Evolutionary conservation across 2,329 filamentous ascomycete genomes (phyloP).

Genomic region (Polytolypa hystricis): DNA sequence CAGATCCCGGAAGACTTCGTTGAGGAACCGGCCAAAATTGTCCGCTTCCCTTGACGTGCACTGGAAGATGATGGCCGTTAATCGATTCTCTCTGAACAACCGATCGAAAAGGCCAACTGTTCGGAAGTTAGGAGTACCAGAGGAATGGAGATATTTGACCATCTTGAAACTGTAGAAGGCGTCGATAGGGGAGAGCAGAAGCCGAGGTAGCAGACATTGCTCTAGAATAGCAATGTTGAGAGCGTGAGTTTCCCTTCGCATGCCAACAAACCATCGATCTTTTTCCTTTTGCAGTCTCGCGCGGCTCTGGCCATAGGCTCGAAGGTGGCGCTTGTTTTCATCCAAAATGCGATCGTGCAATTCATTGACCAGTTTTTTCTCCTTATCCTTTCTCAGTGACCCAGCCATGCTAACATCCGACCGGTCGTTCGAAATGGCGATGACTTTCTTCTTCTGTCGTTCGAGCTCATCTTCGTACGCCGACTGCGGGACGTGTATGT

Average conservation of each 20-base stretch:
- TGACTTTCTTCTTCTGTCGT: constrained; percentile 55
- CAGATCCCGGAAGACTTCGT: constrained; percentile 68
- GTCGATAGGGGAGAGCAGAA: constrained; percentile 73
- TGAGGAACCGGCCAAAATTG: constrained; percentile 84
- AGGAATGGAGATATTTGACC: constrained; percentile 76
- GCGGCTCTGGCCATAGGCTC: constrained; percentile 55
- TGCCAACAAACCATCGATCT: constrained; percentile 62
- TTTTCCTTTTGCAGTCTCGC: constrained; percentile 65
- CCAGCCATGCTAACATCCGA: constrained; percentile 60
- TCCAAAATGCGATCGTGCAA: constrained; percentile 58
- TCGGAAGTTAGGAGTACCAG: constrained; percentile 74
- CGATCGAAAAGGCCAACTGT: constrained; percentile 73
- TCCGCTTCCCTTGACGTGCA: constrained; percentile 86
- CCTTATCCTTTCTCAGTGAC: constrained; percentile 55
- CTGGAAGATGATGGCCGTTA: constrained; percentile 74
- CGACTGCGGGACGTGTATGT: constrained; percentile 63
- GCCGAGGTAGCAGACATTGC: constrained; percentile 81
- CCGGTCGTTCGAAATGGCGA: constrained; percentile 58
- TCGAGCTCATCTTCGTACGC: constrained; percentile 70
- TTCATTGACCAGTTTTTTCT: constrained; percentile 58
- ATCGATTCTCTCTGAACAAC: constrained; percentile 70
- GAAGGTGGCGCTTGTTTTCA: constrained; percentile 61
- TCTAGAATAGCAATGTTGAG: constrained; percentile 72
- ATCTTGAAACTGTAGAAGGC: constrained; percentile 82
- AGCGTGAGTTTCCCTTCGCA: constrained; percentile 51